Evolutionary conservation across 2,329 filamentous ascomycete genomes (phyloP), one percentile per base, ranked within the genome.

Genomic region (Teratosphaeria destructans): DNA sequence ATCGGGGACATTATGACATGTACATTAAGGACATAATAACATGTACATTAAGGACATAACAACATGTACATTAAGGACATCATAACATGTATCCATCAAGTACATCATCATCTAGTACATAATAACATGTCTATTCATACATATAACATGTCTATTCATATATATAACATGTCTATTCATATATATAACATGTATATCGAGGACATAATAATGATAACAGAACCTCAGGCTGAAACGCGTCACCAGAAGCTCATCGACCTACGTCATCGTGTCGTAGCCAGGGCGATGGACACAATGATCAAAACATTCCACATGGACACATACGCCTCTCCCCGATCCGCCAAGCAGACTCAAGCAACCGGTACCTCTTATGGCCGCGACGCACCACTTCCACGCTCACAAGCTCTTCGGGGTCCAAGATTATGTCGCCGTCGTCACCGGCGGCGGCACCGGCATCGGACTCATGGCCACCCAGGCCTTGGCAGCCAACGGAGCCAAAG

Each of bases 391-490:
- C 59, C 73, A 75, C 62, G 75, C 78, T 6, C 72, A 75, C 62
- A 80, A 78, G 65, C 76, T 85, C 10, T 84, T 83, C 73, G 76
- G 76, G 39, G 78, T 84, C 60, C 77, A 81, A 57, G 76, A 74
- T 63, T 81, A 80, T 67, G 80, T 84, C 37, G 82, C 79, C 58
- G 75, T 85, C 0, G 71, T 85, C 53, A 85, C 85, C 2, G 84
- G 60, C 32, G 55, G 54, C 27, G 61, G 60, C 19, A 77, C 79
- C n/a, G 85, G 85, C 23, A 87, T 88, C 61, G 85, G 85, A 0
- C 73, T 87, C 16, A 87, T 86, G 84, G 78, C 80, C 56, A 75
- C 81, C 0, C 81, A 84, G 69, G 78, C 80, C 2, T 75, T 85
- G 3, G 80, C 81, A 5, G 81, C 81, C 47, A 85, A 85, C 65